These are phyloP conservation scores for Coemansia sp. DNA, from an alignment of 192 early-diverging fungal species.

Conservation along the genomic window DNA sequence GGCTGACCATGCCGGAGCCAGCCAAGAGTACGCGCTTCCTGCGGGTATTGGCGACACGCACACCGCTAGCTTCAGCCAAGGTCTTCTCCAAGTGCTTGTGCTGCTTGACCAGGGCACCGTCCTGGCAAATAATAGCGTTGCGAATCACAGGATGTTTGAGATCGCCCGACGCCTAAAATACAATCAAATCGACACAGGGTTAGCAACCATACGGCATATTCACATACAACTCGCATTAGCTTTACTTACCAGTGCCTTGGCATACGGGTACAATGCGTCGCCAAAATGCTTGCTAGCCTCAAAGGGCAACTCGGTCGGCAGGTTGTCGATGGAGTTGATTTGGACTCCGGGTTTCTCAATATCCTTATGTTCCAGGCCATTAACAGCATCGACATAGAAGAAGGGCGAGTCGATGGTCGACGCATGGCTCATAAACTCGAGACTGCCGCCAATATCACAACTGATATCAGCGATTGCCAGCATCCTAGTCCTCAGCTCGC, in stretches of 20 bases:
- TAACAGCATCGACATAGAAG: conserved; percentile 88
- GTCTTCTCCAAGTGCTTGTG: conserved; percentile 59
- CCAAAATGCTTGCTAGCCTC: conserved; percentile 95
- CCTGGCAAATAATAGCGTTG: conserved; percentile 74
- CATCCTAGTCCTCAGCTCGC: conserved; percentile 69
- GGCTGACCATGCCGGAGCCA: conserved; percentile 91
- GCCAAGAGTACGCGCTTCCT: conserved; percentile 69
- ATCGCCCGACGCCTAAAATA: conserved; percentile 48
- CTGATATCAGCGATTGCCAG: conserved; percentile 88
- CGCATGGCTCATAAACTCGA: conserved; percentile 91
- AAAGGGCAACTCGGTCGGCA: conserved; percentile 94
- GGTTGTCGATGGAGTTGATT: conserved; percentile 96
- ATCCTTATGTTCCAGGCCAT: conserved; percentile 65
- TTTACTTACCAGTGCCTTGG: conserved; percentile 73
- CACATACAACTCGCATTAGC: not conserved
- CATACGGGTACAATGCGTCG: conserved; percentile 75
- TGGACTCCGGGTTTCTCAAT: conserved; percentile 84
- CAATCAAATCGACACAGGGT: not conserved
- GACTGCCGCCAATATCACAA: conserved; percentile 91
- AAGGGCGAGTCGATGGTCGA: conserved; percentile 90
- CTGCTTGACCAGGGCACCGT: conserved; percentile 61
- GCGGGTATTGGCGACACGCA: conserved; percentile 40
- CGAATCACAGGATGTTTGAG: conserved; percentile 68
- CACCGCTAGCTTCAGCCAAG: conserved; percentile 32
- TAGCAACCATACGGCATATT: not conserved